phyloP scores from a whole-genome alignment of 371 early-diverging fungal genomes.

The Basidiobolus heterosporus region DNA sequence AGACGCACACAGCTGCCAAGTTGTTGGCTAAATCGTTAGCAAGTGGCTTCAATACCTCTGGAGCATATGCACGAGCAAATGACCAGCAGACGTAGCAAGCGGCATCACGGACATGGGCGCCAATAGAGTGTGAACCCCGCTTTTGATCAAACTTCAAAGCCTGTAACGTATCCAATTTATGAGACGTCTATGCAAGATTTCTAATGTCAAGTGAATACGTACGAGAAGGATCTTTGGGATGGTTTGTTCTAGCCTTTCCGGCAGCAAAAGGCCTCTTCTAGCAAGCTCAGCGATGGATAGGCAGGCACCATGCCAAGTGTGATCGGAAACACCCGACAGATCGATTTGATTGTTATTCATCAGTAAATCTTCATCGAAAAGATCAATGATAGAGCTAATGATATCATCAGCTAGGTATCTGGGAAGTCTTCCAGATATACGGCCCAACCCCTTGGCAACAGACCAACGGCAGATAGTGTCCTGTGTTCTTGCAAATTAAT shows the following conservation, averaged over 20 bases:
- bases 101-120: constrained; percentile 88
- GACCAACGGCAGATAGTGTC: constrained; percentile 94
- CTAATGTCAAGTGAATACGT: constrained; percentile 2
- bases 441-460: constrained; percentile 84
- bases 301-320: constrained; percentile 88
- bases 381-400: constrained; percentile 46
- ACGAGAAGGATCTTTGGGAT: constrained; percentile 60
- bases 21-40: constrained; percentile 43
- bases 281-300: constrained; percentile 85
- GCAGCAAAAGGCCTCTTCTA: constrained; percentile 65
- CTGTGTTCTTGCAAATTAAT: constrained; percentile 11
- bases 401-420: constrained; percentile 68
- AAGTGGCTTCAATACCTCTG: constrained; percentile 39
- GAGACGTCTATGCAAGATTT: background rate
- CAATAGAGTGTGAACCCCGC: constrained; percentile 75
- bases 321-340: constrained; percentile 68
- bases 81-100: constrained; percentile 95
- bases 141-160: constrained; percentile 77
- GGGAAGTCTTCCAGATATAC: constrained; percentile 67
- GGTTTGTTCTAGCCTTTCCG: constrained; percentile 39
- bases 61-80: constrained; percentile 81
- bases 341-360: constrained; percentile 24
- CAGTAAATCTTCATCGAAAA: constrained; percentile 52
- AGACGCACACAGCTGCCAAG: constrained; percentile 60
- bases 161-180: constrained; percentile 8